These are phyloP conservation scores for Saussurea involucrata DNA, from an alignment of 129 eudicot genomes.

Conservation along the genomic window DNA sequence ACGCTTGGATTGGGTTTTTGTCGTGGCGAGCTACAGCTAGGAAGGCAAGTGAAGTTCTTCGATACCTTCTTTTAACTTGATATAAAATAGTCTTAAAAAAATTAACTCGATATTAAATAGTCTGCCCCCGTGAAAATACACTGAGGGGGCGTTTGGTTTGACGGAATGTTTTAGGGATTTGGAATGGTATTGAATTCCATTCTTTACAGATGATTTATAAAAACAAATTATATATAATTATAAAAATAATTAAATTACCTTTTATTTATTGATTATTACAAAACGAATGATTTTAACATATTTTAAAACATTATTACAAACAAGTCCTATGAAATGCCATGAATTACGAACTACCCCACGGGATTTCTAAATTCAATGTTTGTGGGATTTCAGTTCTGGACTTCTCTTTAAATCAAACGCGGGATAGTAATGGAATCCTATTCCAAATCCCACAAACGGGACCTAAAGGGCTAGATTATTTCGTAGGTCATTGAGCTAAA, in stretches of 20 bases:
- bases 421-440: too few species aligned
- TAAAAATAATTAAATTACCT: too few species aligned
- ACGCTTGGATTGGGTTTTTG: slow-evolving; percentile 96
- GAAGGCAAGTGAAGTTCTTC: slow-evolving; percentile 39
- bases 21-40: slow-evolving; percentile 92
- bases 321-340: too few species aligned
- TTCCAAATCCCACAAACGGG: too few species aligned
- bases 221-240: neutral
- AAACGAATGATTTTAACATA: too few species aligned
- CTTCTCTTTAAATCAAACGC: too few species aligned
- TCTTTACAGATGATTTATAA: neutral
- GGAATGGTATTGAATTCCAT: neutral
- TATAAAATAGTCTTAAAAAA: too few species aligned
- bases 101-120: neutral
- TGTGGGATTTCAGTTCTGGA: neutral
- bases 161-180: neutral
- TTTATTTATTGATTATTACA: neutral
- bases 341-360: too few species aligned
- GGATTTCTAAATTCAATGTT: neutral
- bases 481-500: too few species aligned
- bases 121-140: neutral
- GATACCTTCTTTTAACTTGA: neutral
- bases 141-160: neutral
- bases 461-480: too few species aligned
- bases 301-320: neutral